Conservation (phyloP, 1,284 basidiomycete species). For the Apiotrichum montevideense region DNA sequence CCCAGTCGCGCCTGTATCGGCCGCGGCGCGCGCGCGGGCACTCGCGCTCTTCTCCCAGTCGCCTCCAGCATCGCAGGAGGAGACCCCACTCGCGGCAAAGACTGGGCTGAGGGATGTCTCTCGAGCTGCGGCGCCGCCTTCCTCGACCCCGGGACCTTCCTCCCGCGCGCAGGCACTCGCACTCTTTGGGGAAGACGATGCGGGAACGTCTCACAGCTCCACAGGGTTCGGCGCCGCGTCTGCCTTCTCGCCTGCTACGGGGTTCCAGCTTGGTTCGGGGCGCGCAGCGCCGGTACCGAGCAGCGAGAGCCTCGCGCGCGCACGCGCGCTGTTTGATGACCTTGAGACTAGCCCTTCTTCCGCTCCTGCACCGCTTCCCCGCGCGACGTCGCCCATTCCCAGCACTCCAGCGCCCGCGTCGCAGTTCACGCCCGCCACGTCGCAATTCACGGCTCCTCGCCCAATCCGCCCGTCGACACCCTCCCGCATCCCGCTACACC, state of each 20-base stretch:
- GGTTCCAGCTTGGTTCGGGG: background rate
- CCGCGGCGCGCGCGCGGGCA: background rate
- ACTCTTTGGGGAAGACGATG: background rate
- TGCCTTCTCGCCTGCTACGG: background rate
- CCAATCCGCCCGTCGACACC: slow-evolving; percentile 11
- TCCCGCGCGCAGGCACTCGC: slow-evolving; percentile 2
- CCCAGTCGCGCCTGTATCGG: no score
- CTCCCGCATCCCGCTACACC: slow-evolving; percentile 21
- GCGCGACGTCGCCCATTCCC: no score
- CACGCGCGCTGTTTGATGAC: slow-evolving; percentile 1
- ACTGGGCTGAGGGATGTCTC: background rate
- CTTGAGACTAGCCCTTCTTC: slow-evolving; percentile 2
- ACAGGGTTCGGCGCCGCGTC: no score
- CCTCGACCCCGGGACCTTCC: background rate
- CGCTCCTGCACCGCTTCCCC: background rate
- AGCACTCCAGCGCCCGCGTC: no score
- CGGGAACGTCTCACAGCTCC: no score
- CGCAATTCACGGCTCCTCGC: no score
- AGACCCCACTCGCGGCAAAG: no score
- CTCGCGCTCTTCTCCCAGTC: slow-evolving; percentile 3
- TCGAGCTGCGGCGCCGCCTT: background rate
- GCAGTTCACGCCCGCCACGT: no score
- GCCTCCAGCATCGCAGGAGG: background rate
- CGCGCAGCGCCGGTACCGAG: background rate
- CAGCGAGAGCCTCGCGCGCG: background rate